Evolutionary conservation across 257 asterid genomes (phyloP).

Genomic region (Ophiorrhiza pumila): DNA sequence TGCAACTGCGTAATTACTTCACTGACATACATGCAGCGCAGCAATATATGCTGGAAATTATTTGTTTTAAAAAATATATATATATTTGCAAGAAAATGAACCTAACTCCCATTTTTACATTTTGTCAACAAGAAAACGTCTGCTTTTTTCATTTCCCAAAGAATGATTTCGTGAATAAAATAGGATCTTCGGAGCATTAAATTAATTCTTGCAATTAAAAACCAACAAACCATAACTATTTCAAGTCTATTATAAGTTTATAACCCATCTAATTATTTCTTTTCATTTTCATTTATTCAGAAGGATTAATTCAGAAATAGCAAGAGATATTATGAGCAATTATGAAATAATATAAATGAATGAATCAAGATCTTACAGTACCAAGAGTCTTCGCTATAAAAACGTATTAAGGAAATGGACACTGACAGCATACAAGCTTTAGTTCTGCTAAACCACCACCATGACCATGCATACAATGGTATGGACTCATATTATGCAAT

Average conservation of each 20-base stretch:
- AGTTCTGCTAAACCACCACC: neutral
- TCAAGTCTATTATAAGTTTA: neutral
- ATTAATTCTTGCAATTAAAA: neutral
- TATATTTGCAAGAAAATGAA: no score
- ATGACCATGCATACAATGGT: slow-evolving; percentile 9
- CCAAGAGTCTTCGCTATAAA: neutral
- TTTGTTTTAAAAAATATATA: no score
- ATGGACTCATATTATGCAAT: no score
- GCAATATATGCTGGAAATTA: no score
- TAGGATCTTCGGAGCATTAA: neutral
- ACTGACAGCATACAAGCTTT: neutral
- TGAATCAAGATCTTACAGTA: neutral
- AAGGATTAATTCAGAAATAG: neutral
- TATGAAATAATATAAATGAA: neutral
- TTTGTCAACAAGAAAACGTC: no score
- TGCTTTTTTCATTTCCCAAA: no score
- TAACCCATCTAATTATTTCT: neutral
- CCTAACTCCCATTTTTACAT: no score
- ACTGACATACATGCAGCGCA: no score
- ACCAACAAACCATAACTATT: neutral
- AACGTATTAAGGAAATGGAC: neutral
- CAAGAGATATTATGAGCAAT: neutral
- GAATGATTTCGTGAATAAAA: no score
- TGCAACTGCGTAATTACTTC: no score
- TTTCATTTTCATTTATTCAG: neutral